Conservation (phyloP, 2,329 filamentous ascomycete genomes). For the Alternaria longipes region DNA sequence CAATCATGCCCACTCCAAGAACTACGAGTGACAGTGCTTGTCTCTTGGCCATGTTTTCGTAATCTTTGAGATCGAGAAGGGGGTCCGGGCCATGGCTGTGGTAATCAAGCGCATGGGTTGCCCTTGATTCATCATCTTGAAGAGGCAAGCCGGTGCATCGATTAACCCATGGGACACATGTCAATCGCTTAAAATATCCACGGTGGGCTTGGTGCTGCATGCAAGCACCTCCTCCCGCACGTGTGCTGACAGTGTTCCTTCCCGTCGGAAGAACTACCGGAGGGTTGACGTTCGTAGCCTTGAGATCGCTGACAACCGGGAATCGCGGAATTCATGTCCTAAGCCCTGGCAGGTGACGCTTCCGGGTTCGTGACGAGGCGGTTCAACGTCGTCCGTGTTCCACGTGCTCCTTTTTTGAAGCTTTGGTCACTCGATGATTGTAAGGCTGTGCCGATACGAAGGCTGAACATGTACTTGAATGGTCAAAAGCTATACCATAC, state of each 20-base stretch:
- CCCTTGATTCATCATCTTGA: slow-evolving; percentile 13
- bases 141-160: slow-evolving; percentile 10
- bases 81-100: slow-evolving; percentile 10
- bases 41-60: slow-evolving; percentile 8
- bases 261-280: slow-evolving; percentile 18
- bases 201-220: slow-evolving; percentile 1
- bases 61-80: slow-evolving; percentile 17
- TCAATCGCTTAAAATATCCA: slow-evolving; percentile 10
- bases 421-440: slow-evolving; percentile 15
- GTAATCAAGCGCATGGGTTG: slow-evolving; percentile 11
- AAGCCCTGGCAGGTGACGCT: slow-evolving; percentile 3
- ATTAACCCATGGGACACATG: slow-evolving; percentile 14
- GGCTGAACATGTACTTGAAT: slow-evolving; percentile 16
- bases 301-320: slow-evolving; percentile 6
- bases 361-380: slow-evolving; percentile 8
- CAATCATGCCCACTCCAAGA: slow-evolving; percentile 12
- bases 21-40: slow-evolving; percentile 3
- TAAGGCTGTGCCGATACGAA: slow-evolving; percentile 9
- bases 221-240: slow-evolving; percentile 10
- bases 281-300: slow-evolving; percentile 11
- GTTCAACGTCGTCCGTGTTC: slow-evolving; percentile 8
- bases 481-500: slow-evolving; percentile 21
- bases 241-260: slow-evolving; percentile 16
- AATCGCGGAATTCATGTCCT: slow-evolving; percentile 11
- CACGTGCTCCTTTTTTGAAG: slow-evolving; percentile 9